phyloP scores from a whole-genome alignment of 2,329 filamentous ascomycete genomes.

The Diaporthe eres region DNA sequence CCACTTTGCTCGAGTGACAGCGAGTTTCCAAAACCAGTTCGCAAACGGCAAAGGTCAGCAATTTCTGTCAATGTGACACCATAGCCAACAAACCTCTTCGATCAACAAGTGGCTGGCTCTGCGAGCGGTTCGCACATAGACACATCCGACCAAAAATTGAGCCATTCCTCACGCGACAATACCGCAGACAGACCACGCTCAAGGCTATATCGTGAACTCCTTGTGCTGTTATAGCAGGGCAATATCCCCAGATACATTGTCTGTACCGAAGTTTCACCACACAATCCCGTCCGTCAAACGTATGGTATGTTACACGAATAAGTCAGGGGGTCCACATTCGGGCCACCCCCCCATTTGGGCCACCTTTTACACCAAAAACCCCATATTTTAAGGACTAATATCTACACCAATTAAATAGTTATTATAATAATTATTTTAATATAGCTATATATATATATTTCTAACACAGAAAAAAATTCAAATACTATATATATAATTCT shows the following conservation, averaged over 20 bases:
- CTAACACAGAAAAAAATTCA: too few relatives aligned
- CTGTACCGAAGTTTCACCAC: not conserved
- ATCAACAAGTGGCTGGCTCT: not conserved
- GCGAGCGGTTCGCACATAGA: not conserved
- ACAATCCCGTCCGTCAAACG: not conserved
- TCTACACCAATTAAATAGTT: too few relatives aligned
- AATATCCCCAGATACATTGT: conserved; percentile 10
- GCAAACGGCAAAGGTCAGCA: not conserved
- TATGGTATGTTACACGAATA: not conserved
- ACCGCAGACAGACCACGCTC: not conserved
- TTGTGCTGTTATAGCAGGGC: not conserved
- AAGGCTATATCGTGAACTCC: not conserved
- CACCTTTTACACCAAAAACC: too few relatives aligned
- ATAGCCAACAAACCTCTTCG: not conserved
- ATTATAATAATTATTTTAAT: too few relatives aligned
- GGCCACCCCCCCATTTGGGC: too few relatives aligned
- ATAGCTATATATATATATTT: too few relatives aligned
- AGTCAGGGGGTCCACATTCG: too few relatives aligned
- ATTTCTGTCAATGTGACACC: not conserved
- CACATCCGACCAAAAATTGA: not conserved
- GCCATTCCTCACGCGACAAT: not conserved
- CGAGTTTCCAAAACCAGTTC: not conserved
- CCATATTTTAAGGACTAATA: too few relatives aligned
- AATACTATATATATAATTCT: too few relatives aligned
- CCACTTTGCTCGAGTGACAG: not conserved